phyloP scores from a whole-genome alignment of 2,329 filamentous ascomycete genomes.

The Scorias spongiosa region DNA sequence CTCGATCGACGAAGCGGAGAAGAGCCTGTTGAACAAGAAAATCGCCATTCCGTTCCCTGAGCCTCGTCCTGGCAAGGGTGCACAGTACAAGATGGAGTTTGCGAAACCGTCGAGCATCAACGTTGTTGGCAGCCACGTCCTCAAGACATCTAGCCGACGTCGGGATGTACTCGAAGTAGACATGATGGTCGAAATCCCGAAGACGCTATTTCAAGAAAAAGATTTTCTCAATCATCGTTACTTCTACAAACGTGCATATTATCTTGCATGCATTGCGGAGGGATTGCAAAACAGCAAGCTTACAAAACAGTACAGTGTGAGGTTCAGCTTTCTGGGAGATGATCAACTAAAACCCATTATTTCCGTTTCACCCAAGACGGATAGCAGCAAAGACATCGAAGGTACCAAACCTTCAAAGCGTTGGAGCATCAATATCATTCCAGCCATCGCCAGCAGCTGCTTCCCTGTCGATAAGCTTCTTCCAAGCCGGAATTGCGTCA shows the following conservation, averaged over 20 bases:
- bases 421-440: slow-evolving; percentile 60
- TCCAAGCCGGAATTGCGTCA: slow-evolving; percentile 54
- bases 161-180: slow-evolving; percentile 45
- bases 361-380: slow-evolving; percentile 22
- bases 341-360: slow-evolving; percentile 51
- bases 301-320: slow-evolving; percentile 41
- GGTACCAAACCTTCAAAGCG: slow-evolving; percentile 21
- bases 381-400: slow-evolving; percentile 1
- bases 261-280: slow-evolving; percentile 65
- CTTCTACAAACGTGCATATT: slow-evolving; percentile 89
- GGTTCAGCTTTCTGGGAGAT: slow-evolving; percentile 16
- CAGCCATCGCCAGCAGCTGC: slow-evolving; percentile 50
- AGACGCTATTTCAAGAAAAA: slow-evolving; percentile 70
- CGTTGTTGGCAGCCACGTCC: slow-evolving; percentile 73
- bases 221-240: slow-evolving; percentile 88
- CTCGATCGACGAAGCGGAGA: slow-evolving; percentile 49
- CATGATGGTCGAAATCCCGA: slow-evolving; percentile 76
- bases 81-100: slow-evolving; percentile 70
- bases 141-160: slow-evolving; percentile 56
- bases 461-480: slow-evolving; percentile 60
- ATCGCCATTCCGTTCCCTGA: slow-evolving; percentile 71
- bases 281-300: slow-evolving; percentile 46
- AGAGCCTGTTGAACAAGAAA: slow-evolving; percentile 50
- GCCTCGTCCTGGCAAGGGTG: slow-evolving; percentile 60
- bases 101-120: slow-evolving; percentile 64